Percentiles rank a stretch among this genome's conserved stretches.
phyloP scores from a whole-genome alignment of 805 yeast species.

The Scheffersomyces ergatensis region DNA sequence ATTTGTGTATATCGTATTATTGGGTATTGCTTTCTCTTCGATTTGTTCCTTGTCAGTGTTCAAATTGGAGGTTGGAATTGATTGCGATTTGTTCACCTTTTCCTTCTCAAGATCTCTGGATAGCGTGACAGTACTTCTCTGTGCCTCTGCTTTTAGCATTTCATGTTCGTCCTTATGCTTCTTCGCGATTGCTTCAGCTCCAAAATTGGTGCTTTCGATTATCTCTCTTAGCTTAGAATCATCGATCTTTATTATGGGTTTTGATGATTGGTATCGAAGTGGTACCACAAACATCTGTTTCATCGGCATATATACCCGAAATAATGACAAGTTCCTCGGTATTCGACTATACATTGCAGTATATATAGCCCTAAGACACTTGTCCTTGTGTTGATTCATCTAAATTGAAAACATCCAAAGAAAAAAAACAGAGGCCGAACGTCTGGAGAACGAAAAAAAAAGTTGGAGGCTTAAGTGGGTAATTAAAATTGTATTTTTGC shows the following conservation, averaged over 20 bases:
- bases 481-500: no score
- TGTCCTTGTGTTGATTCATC: no score
- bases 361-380: no score
- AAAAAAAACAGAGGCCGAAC: no score
- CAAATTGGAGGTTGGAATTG: no score
- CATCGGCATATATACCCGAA: not conserved
- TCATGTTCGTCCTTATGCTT: slow-evolving; percentile 7
- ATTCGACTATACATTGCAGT: not conserved
- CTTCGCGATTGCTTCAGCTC: slow-evolving; percentile 10
- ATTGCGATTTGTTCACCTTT: not conserved
- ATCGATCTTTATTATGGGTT: slow-evolving; percentile 5
- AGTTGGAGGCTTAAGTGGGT: no score
- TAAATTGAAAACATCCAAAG: no score
- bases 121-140: slow-evolving; percentile 1
- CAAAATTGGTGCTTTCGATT: slow-evolving; percentile 35
- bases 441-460: no score
- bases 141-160: slow-evolving; percentile 5
- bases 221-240: slow-evolving; percentile 31
- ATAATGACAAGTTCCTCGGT: not conserved
- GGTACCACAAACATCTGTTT: not conserved
- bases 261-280: not conserved
- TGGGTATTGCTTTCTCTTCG: not conserved
- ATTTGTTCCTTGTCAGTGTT: not conserved
- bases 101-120: not conserved
- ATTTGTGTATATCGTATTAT: not conserved